Percentiles rank a stretch among this genome's conserved stretches.
Conservation (phyloP, 345 rosid genomes). For the Brassica rapa region DNA sequence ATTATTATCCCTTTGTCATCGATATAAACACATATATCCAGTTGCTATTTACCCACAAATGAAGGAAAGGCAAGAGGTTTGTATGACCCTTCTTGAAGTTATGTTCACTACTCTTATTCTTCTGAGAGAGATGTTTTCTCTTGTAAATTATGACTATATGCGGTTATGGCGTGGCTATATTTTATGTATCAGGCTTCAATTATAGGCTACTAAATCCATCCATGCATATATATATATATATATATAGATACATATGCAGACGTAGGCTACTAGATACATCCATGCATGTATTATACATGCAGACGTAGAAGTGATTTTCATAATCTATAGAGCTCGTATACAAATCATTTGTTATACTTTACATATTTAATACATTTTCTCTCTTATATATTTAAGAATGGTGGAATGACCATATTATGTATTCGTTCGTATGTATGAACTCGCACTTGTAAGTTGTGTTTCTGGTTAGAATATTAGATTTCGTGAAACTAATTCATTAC, state of each 20-base stretch:
- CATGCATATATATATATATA: background rate
- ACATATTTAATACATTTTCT: background rate
- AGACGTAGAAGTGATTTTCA: conserved; percentile 2
- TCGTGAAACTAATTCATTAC: background rate
- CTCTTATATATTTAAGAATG: background rate
- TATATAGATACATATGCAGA: background rate
- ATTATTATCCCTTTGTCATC: conserved; percentile 2
- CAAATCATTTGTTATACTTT: background rate
- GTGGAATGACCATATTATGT: background rate
- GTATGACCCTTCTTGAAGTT: conserved; percentile 10
- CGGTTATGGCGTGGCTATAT: background rate
- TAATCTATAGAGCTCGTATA: background rate
- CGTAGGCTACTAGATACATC: background rate
- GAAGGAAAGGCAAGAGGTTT: conserved; percentile 36
- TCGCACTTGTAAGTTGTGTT: no score
- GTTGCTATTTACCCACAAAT: conserved; percentile 22
- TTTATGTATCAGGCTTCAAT: background rate
- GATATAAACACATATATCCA: conserved; percentile 15
- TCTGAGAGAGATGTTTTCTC: background rate
- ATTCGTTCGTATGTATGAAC: background rate
- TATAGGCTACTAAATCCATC: background rate
- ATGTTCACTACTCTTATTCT: conserved; percentile 24
- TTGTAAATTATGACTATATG: background rate
- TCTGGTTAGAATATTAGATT: background rate
- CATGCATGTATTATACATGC: background rate